Evolutionary conservation across 108 stramenopile genomes (phyloP).

Genomic region (Mayamaea pseudoterrestris): DNA sequence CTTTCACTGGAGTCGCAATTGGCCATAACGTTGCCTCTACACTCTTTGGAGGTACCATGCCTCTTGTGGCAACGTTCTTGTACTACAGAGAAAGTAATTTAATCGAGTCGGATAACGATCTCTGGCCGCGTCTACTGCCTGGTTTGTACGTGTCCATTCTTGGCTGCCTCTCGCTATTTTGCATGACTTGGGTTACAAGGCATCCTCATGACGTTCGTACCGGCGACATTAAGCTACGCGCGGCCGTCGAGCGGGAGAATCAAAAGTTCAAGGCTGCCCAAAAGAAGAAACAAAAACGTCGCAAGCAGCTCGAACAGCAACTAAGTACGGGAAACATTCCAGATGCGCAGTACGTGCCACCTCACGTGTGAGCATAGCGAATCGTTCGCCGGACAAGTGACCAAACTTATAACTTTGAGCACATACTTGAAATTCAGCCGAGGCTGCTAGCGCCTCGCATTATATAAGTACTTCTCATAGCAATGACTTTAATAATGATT

Average conservation of each 20-base stretch:
- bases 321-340: too few relatives aligned
- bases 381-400: too few relatives aligned
- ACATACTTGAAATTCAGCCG: too few relatives aligned
- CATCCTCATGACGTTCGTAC: conserved; percentile 57
- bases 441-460: too few relatives aligned
- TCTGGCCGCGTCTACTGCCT: conserved; percentile 37
- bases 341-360: too few relatives aligned
- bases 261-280: conserved; percentile 12
- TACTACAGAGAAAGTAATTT: conserved; percentile 25
- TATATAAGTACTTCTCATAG: too few relatives aligned
- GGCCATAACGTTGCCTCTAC: conserved; percentile 46
- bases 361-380: too few relatives aligned
- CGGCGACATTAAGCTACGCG: conserved; percentile 25
- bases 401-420: too few relatives aligned
- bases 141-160: conserved; percentile 47
- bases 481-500: too few relatives aligned
- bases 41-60: conserved; percentile 59
- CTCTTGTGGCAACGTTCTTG: conserved; percentile 42
- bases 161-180: conserved; percentile 21
- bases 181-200: conserved; percentile 19
- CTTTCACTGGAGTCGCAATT: conserved; percentile 54
- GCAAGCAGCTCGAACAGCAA: too few relatives aligned
- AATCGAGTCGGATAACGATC: conserved; percentile 1
- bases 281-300: background rate
- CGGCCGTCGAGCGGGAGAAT: conserved; percentile 25